phyloP scores from a whole-genome alignment of 768 basidiomycete genomes.

The Agrocybe chaxingu region DNA sequence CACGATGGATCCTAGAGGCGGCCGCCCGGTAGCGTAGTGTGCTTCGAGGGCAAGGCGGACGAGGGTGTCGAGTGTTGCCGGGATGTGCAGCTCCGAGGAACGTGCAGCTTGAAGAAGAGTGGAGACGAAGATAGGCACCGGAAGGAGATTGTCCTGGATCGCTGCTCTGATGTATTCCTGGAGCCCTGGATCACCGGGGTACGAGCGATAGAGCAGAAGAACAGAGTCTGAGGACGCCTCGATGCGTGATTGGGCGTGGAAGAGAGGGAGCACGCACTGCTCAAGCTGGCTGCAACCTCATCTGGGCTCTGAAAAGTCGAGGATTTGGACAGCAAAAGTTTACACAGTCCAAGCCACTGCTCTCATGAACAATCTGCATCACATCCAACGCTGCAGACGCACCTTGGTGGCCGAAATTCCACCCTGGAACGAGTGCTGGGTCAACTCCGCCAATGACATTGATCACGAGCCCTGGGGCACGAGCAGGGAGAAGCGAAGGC shows the following conservation, averaged over 20 bases:
- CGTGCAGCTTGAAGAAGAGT: conserved; percentile 67
- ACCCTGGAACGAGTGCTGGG: conserved; percentile 71
- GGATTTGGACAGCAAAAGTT: conserved; percentile 55
- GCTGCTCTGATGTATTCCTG: conserved; percentile 63
- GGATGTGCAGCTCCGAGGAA: conserved; percentile 59
- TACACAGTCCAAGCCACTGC: conserved; percentile 70
- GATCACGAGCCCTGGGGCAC: neutral
- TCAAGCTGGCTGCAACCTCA: conserved; percentile 52
- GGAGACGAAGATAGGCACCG: conserved; percentile 56
- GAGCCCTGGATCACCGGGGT: conserved; percentile 69
- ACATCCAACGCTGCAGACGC: neutral
- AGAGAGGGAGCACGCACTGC: conserved; percentile 42
- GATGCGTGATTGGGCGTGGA: neutral
- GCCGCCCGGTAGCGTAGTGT: conserved; percentile 56
- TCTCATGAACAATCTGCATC: conserved; percentile 4
- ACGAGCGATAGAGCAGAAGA: conserved; percentile 60
- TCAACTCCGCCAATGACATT: conserved; percentile 71
- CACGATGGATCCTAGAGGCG: conserved; percentile 54
- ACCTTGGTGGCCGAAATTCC: conserved; percentile 67
- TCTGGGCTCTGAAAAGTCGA: conserved; percentile 33
- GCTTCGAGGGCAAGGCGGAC: conserved; percentile 63
- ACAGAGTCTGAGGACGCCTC: conserved; percentile 53
- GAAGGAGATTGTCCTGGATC: conserved; percentile 52
- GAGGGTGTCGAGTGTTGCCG: conserved; percentile 66
- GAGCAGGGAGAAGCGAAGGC: neutral